Evolutionary conservation across 352 stramenopile genomes (phyloP).

Genomic region (Plasmopara viticola): DNA sequence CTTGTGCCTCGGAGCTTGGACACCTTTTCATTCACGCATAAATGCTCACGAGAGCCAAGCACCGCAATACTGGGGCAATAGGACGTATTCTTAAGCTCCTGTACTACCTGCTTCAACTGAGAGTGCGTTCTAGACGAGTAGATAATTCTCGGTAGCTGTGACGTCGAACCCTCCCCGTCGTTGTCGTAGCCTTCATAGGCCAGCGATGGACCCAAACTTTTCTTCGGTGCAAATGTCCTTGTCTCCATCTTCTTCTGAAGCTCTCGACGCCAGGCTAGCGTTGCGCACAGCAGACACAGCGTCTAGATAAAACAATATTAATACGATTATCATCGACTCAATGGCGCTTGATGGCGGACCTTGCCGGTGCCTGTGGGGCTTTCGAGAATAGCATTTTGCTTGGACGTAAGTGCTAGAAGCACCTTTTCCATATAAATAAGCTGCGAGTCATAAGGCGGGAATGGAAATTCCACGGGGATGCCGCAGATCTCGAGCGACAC

Average conservation of each 20-base stretch:
- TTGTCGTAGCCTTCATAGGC: slow-evolving; percentile 54
- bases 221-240: slow-evolving; percentile 1
- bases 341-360: slow-evolving; percentile 23
- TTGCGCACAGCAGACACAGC: slow-evolving; percentile 94
- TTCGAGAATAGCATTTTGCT: slow-evolving; percentile 96
- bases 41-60: slow-evolving; percentile 93
- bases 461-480: slow-evolving; percentile 94
- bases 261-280: slow-evolving; percentile 89
- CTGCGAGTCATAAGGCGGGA: slow-evolving; percentile 95
- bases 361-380: slow-evolving; percentile 97
- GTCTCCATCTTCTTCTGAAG: slow-evolving; percentile 46
- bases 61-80: slow-evolving; percentile 88
- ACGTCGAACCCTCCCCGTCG: slow-evolving; percentile 28
- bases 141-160: slow-evolving; percentile 88
- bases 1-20: slow-evolving; percentile 72
- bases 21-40: slow-evolving; percentile 95
- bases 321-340: slow-evolving; percentile 1
- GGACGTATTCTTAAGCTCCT: slow-evolving; percentile 93
- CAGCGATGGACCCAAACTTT: slow-evolving; percentile 13
- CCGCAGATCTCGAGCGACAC: slow-evolving; percentile 82
- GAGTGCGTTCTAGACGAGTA: slow-evolving; percentile 98
- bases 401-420: slow-evolving; percentile 82
- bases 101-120: slow-evolving; percentile 96
- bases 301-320: slow-evolving; percentile 48
- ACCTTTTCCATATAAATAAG: slow-evolving; percentile 97